Conservation (phyloP, 2,329 filamentous ascomycete species). For the Ophiostoma sp. region DNA sequence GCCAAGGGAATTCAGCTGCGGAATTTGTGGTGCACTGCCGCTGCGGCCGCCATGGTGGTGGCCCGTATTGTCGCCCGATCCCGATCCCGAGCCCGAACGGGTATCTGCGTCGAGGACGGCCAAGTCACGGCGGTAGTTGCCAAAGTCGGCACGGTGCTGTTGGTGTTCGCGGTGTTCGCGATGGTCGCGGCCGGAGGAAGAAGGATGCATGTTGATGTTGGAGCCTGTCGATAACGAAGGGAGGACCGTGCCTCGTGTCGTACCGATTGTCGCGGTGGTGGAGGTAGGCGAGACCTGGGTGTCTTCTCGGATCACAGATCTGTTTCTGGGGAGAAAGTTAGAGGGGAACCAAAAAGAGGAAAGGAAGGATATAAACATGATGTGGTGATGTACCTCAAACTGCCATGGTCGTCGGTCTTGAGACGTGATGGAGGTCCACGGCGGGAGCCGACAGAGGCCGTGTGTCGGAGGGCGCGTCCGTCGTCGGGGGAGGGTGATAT, state of each 20-base stretch:
- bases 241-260: slow-evolving; percentile 43
- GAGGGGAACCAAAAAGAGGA: not conserved
- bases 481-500: slow-evolving; percentile 16
- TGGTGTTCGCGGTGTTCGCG: slow-evolving; percentile 51
- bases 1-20: slow-evolving; percentile 59
- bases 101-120: slow-evolving; percentile 57
- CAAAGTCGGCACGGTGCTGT: slow-evolving; percentile 57
- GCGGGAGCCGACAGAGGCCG: slow-evolving; percentile 31
- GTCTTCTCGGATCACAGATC: slow-evolving; percentile 37
- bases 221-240: slow-evolving; percentile 47
- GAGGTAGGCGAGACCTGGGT: slow-evolving; percentile 53
- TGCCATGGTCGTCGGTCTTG: slow-evolving; percentile 51
- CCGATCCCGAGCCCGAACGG: not conserved
- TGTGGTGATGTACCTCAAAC: slow-evolving; percentile 24
- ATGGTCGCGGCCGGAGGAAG: slow-evolving; percentile 37
- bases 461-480: slow-evolving; percentile 22
- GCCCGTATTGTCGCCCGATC: not conserved
- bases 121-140: slow-evolving; percentile 71
- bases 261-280: slow-evolving; percentile 40
- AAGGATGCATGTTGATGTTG: slow-evolving; percentile 30
- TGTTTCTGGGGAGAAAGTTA: slow-evolving; percentile 19
- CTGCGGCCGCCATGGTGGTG: not conserved
- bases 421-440: slow-evolving; percentile 51
- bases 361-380: no score
- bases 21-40: slow-evolving; percentile 57